These are phyloP conservation scores for Puya raimondii DNA, from an alignment of 176 grass and related monocot genomes.

Conservation along the genomic window DNA sequence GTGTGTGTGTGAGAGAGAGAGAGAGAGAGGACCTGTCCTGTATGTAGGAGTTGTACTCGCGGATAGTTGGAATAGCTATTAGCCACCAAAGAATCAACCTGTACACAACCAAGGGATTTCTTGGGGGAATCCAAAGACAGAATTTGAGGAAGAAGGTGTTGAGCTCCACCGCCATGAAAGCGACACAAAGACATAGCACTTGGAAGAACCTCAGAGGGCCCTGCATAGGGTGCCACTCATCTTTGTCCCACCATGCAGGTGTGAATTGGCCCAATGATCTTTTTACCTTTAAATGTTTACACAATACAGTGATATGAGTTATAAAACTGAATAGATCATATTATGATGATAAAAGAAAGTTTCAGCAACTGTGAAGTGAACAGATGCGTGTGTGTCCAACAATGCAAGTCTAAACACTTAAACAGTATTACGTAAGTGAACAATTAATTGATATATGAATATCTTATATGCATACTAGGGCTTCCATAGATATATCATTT, in stretches of 20 bases:
- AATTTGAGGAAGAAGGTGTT: slow-evolving; percentile 99
- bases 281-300: slow-evolving; percentile 46
- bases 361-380: too few relatives aligned
- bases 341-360: too few relatives aligned
- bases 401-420: too few relatives aligned
- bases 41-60: slow-evolving; percentile 93
- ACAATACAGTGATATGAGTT: not conserved
- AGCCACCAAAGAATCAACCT: slow-evolving; percentile 95
- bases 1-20: not conserved
- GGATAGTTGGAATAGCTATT: slow-evolving; percentile 94
- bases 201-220: slow-evolving; percentile 94
- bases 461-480: too few relatives aligned
- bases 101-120: slow-evolving; percentile 82
- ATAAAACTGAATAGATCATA: too few relatives aligned
- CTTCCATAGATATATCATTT: too few relatives aligned
- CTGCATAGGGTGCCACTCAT: slow-evolving; percentile 81
- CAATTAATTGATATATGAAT: too few relatives aligned
- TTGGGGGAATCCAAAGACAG: slow-evolving; percentile 91
- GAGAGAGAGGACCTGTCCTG: slow-evolving; percentile 67
- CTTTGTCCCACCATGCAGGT: slow-evolving; percentile 94
- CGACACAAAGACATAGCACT: slow-evolving; percentile 72
- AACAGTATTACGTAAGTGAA: too few relatives aligned
- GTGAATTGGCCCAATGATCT: slow-evolving; percentile 94
- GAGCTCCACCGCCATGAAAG: slow-evolving; percentile 90
- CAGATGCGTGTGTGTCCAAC: too few relatives aligned